Evolutionary conservation across 306 rosid species (phyloP), one percentile per base, ranked within the genome.

Genomic region (Cyamopsis tetragonoloba): DNA sequence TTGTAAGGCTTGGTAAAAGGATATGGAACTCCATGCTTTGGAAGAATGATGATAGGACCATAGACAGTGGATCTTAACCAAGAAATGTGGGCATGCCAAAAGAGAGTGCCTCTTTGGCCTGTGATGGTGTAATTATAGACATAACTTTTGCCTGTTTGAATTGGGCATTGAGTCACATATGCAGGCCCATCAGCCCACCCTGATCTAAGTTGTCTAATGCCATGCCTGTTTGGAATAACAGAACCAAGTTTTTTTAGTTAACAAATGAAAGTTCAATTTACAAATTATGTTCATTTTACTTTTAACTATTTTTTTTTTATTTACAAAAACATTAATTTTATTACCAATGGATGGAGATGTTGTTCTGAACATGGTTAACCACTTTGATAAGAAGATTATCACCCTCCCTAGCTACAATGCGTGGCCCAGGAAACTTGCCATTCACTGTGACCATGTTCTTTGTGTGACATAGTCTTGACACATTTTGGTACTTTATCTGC

Each of bases 141-240:
- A 83, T 82, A 88, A 23, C 77, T 83, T 34, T 79, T 79, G 4
- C 91, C 81, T 2, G 55, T 83, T 79, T 88, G 95, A 7, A 88
- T 88, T 1, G 91, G 95, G 62, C 91, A 85, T 15, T 88, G 88
- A 2, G 95, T 80, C 50, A 85, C 80, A 31, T 85, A 85, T 37
- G 88, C 86, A 3, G 91, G 95, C 3, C 91, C 91, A 72, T 88
- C 91, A 0, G 88, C 88, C 88, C 95, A 88, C 2, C 88, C 87
- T 7, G 82, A 49, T 56, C 19, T 81, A 53, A 88, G 81, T 8
- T 85, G 87, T 57, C 88, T 34, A 76, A 88, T 71, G 0, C 91
- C 95, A 42, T 85, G 95, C 95, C 95, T 87, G 61, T 18, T 76
- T 61, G 1, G 43, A 62, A 68, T n/a, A n/a, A 0, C 6, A 2